phyloP scores from a whole-genome alignment of 768 basidiomycete genomes.

The Sutorius australiensis region DNA sequence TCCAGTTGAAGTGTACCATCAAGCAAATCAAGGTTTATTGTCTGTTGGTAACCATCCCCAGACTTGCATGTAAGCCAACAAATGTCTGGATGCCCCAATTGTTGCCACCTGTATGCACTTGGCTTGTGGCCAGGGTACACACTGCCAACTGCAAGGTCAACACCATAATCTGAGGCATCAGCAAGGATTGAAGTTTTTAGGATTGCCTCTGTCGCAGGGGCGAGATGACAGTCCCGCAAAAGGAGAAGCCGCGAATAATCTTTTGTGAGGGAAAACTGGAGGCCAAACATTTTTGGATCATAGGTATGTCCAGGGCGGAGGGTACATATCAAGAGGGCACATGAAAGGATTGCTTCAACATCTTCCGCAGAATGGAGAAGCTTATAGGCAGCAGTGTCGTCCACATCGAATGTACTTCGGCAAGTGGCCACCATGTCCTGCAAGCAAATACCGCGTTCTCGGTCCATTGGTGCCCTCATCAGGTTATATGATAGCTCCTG shows the following conservation, averaged over 20 bases:
- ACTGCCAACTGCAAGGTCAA: slow-evolving; percentile 11
- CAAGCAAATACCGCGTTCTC: background rate
- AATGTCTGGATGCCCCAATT: background rate
- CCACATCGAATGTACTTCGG: background rate
- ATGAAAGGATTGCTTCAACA: background rate
- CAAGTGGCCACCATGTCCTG: background rate
- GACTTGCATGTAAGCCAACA: slow-evolving; percentile 16
- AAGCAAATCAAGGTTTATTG: slow-evolving; percentile 4
- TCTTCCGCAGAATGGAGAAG: too few species aligned
- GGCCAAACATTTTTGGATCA: background rate
- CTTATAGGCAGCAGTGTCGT: background rate
- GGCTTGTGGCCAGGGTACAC: slow-evolving; percentile 8
- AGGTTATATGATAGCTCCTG: background rate
- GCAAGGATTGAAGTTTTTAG: background rate
- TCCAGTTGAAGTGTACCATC: slow-evolving; percentile 16
- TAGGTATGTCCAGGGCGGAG: background rate
- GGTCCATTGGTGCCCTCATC: background rate
- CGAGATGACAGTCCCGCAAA: slow-evolving; percentile 22
- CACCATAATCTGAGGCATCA: background rate
- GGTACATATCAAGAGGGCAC: background rate
- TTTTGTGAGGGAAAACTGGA: accelerated
- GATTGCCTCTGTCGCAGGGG: slow-evolving; percentile 13
- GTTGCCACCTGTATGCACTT: slow-evolving; percentile 8
- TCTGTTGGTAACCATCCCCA: background rate
- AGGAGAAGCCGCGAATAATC: background rate